phyloP scores from a whole-genome alignment of 176 grass and related monocot genomes.

The Carex pumila region DNA sequence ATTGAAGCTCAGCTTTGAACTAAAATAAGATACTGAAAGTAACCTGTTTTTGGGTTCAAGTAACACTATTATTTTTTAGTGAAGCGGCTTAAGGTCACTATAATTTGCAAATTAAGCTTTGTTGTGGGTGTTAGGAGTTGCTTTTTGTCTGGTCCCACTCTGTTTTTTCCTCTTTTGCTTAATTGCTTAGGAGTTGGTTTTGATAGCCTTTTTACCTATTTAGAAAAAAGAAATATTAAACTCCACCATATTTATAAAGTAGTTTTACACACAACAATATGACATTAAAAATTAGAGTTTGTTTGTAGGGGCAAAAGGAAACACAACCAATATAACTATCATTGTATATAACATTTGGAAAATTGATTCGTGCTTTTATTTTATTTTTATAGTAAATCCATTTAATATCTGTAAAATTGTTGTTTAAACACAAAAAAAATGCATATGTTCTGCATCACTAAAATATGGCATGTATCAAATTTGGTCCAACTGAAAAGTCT shows the following conservation, averaged over 20 bases:
- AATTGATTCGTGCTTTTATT: too few relatives aligned
- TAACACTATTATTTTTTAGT: conserved; percentile 16
- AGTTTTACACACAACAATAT: background rate
- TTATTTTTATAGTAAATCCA: too few relatives aligned
- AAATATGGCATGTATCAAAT: too few relatives aligned
- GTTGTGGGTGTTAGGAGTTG: conserved; percentile 1
- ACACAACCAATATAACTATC: background rate
- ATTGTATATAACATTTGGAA: background rate
- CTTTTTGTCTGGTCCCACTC: background rate
- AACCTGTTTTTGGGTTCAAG: background rate
- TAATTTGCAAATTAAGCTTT: conserved; percentile 14
- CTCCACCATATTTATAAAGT: background rate
- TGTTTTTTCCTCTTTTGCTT: background rate
- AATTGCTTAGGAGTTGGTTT: conserved; percentile 11
- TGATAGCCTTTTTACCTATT: background rate
- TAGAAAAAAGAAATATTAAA: background rate
- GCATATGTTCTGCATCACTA: too few relatives aligned
- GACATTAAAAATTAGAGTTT: background rate
- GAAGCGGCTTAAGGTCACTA: conserved; percentile 7
- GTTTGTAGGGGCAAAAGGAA: background rate
- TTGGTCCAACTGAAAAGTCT: too few relatives aligned
- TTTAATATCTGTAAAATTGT: too few relatives aligned
- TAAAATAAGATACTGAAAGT: conserved; percentile 11
- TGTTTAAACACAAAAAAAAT: too few relatives aligned
- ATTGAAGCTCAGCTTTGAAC: background rate